Base-by-base conservation (phyloP, 768 basidiomycete species). In the Xerocomellus dryophilus region DNA sequence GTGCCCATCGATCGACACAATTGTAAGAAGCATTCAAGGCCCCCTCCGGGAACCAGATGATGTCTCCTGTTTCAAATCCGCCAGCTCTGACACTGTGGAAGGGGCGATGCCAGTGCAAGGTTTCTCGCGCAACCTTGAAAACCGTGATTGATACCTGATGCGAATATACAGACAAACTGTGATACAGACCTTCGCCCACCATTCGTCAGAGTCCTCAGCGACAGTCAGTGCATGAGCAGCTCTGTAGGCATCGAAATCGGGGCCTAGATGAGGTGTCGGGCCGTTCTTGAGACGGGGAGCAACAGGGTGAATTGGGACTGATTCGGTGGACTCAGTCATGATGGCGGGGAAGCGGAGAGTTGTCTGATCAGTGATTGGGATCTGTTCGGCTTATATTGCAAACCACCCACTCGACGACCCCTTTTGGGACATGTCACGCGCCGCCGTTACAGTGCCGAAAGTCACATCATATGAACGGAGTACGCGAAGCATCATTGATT, bases 41-140 rank as follows among this genome's bases (percentile, higher is more conserved):
- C 29, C 96, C 96, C 64, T 99, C 95, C 5, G 93, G 93, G 81
- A 98, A 98, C 96, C 96, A 98, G 58, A 81, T 81, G 54, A 96
- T 85, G 68, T 97, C 92, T 27, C 95, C 96, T 2, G 80, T 82
- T 64, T 81, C 78, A 65, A 98, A 98, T 7, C 79, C 76, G 41
- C 96, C 96, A 5, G 88, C 76, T 64, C 87, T 77, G 54, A 98
- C 93, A 23, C 85, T 93, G 56, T 84, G 78, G 81, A 97, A 98
- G 11, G 90, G 91, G 31, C 86, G 81, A 70, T 94, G 84, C 93
- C 93, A 94, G 72, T 91, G 76, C 31, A 97, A 74, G 36, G 81
- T 83, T 54, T 93, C 83, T 54, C 78, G 77, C 1, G 96, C 95
- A 61, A 78, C 73, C 85, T 89, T 51, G 17, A 17, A 51, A 15